A percentile compares a stretch with the other conserved stretches of the same genome.
Conservation (phyloP, 768 basidiomycete genomes). For the Suillus variegatus region DNA sequence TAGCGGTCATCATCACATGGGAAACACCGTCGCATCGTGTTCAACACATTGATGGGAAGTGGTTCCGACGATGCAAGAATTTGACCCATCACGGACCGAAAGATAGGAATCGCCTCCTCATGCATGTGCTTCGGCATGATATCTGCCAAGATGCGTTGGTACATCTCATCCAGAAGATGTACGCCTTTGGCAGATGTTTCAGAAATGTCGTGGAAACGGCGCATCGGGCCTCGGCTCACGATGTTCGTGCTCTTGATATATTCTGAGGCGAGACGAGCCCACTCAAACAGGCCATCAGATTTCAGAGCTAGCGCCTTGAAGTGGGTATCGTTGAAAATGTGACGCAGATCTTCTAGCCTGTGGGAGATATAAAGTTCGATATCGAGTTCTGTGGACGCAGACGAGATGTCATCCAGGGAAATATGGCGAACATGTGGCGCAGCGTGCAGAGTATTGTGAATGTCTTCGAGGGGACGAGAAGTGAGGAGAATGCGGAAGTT, state of each 20-base stretch:
- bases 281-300: slow-evolving; percentile 13
- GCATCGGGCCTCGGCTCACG: background rate
- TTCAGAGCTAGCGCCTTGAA: background rate
- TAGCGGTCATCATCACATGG: no score
- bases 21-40: no score
- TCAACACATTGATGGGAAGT: background rate
- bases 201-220: background rate
- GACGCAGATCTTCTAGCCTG: background rate
- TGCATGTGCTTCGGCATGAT: slow-evolving; percentile 1
- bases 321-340: background rate
- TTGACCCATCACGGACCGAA: background rate
- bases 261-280: slow-evolving; percentile 13
- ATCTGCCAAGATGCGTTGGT: background rate
- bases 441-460: slow-evolving; percentile 10
- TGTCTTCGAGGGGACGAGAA: slow-evolving; percentile 9
- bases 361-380: slow-evolving; percentile 7
- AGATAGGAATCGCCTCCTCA: no score
- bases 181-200: no score
- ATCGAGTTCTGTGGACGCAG: slow-evolving; percentile 2
- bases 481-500: slow-evolving; percentile 19
- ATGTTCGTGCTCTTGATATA: background rate
- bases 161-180: slow-evolving; percentile 6
- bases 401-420: slow-evolving; percentile 5
- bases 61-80: slow-evolving; percentile 7
- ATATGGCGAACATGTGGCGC: background rate